Evolutionary conservation across 768 basidiomycete genomes (phyloP), one percentile per base, ranked within the genome.

Genomic region (Termitomyces sp.): DNA sequence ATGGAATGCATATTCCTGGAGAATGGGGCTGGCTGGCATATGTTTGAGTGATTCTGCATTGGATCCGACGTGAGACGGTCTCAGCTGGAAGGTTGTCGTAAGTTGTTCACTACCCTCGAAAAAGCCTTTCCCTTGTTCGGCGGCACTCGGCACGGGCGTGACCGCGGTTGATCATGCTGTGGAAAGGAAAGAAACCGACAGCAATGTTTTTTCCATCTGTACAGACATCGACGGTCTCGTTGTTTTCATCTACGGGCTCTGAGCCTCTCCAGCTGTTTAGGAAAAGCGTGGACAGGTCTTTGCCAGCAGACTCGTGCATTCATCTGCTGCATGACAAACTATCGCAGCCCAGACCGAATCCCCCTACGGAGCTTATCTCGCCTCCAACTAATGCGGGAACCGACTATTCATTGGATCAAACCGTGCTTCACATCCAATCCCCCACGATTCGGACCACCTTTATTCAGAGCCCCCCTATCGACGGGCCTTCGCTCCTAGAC

Each of bases 401-500:
- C 61, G 64, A 76, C 64, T 65, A 74, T 48, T 51, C 66, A 32
- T 72, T 90, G 5, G 72, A 76, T 56, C 87, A 90, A 66, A 85
- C 83, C 1, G 88, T 90, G 1, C 76, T 92, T 14, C 89, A 92
- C 59, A 77, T 92, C 47, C 90, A 92, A 63, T 90, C 88, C 5
- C 89, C 90, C 25, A 86, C 85, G 12, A 63, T 90, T 34, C 78
- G 72, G 51, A 84, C 75, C 51, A 88, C 89, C 0, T 91, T 78
- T 64, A 79, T 92, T 35, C 83, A 80, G 8, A 84, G 78, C 61
- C 89, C 89, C 16, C 73, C 78, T 21, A 23, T 56, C 59, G 43
- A 56, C 43, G 52, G 23, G 60, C 60, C 46, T 41, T 60, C 41
- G 37, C 45, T 35, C 25, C 8, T 48, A 16, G 55, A 30, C n/a